These are phyloP conservation scores for Tylopilus felleus DNA, from an alignment of 768 basidiomycete species.

Conservation along the genomic window DNA sequence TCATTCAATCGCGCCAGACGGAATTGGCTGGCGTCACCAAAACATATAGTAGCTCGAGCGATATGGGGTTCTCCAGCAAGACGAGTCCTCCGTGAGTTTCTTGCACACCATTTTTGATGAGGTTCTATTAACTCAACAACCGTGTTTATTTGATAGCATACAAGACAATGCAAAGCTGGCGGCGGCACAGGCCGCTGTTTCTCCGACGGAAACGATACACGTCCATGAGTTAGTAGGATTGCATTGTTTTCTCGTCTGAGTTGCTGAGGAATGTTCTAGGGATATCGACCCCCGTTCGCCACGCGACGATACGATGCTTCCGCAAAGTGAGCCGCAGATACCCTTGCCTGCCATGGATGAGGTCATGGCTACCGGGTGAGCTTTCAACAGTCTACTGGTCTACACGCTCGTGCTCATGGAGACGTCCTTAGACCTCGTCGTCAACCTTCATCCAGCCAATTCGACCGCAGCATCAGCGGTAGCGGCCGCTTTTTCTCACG, in stretches of 20 bases:
- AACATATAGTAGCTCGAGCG: constrained; percentile 30
- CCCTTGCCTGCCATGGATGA: constrained; percentile 35
- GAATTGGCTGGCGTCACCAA: constrained; percentile 31
- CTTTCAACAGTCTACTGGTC: neutral
- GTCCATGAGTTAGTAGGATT: constrained; percentile 28
- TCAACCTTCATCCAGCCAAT: constrained; percentile 14
- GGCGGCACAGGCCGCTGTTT: constrained; percentile 11
- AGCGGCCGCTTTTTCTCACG: constrained; percentile 10
- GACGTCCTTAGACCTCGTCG: constrained; percentile 13
- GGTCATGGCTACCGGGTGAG: constrained; percentile 28
- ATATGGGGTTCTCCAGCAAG: constrained; percentile 19
- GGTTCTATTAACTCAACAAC: neutral
- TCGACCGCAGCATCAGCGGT: constrained; percentile 19
- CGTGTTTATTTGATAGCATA: constrained; percentile 7
- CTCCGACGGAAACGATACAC: constrained; percentile 29
- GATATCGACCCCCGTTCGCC: constrained; percentile 31
- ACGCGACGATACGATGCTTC: constrained; percentile 28
- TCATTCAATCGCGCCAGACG: constrained; percentile 25
- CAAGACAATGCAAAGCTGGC: constrained; percentile 26
- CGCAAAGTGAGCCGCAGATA: constrained; percentile 24
- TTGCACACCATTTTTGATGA: neutral
- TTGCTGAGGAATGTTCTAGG: constrained; percentile 7
- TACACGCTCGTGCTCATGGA: neutral
- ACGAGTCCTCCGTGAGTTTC: constrained; percentile 19
- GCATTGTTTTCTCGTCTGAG: neutral